These are phyloP conservation scores for Tylopilus orsonianus DNA, from an alignment of 1,284 basidiomycete species.

Conservation along the genomic window DNA sequence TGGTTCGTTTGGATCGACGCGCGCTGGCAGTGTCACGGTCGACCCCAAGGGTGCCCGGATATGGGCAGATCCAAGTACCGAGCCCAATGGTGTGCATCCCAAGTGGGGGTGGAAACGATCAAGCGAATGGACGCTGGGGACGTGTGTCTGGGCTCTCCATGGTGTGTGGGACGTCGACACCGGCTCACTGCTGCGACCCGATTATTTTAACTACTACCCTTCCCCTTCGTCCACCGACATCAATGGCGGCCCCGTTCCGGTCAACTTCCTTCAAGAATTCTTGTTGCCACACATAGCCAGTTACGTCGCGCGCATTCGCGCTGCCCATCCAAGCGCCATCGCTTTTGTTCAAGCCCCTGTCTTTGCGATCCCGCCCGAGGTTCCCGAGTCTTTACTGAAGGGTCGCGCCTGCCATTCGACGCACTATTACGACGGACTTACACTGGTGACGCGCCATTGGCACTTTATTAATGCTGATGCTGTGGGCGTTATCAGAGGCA, in stretches of 20 bases:
- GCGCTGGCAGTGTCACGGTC: constrained; percentile 71
- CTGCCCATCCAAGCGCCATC: constrained; percentile 81
- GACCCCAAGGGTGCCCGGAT: constrained; percentile 80
- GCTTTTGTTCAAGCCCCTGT: constrained; percentile 93
- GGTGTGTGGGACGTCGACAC: constrained; percentile 87
- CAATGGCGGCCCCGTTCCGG: constrained; percentile 33
- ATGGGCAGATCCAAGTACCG: constrained; percentile 62
- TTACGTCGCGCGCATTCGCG: constrained; percentile 68
- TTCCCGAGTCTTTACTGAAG: constrained; percentile 57
- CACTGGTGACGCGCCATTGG: constrained; percentile 84
- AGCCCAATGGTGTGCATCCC: constrained; percentile 46
- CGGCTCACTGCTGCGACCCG: constrained; percentile 66
- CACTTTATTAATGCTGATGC: constrained; percentile 98
- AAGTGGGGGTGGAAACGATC: constrained; percentile 39
- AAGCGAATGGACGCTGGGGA: constrained; percentile 77
- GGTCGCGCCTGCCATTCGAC: constrained; percentile 79
- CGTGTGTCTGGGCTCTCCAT: constrained; percentile 90
- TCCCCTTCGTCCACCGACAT: constrained; percentile 12
- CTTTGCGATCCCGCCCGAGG: constrained; percentile 75
- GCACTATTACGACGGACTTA: constrained; percentile 96
- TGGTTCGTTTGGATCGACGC: constrained; percentile 75
- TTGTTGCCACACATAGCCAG: constrained; percentile 78
- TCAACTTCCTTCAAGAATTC: constrained; percentile 79
- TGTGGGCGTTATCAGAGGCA: constrained; percentile 84
- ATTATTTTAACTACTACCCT: constrained; percentile 72